A percentile compares a stretch with the other conserved stretches of the same genome.
phyloP scores from a whole-genome alignment of 305 asterid genomes.

The Euphrasia arctica region DNA sequence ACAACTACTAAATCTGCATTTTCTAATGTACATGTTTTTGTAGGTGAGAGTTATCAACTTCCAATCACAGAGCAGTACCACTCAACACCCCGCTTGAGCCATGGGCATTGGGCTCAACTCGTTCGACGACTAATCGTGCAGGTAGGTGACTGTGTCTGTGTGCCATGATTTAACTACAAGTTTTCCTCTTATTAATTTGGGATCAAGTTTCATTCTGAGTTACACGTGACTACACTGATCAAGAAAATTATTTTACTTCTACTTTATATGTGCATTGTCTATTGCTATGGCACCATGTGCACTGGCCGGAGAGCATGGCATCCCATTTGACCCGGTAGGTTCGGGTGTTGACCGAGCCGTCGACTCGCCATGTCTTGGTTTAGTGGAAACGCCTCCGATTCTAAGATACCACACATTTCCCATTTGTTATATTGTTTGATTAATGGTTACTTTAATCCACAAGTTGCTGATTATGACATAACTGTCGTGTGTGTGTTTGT shows the following conservation, averaged over 20 bases:
- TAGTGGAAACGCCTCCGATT: neutral
- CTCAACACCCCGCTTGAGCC: slow-evolving; percentile 43
- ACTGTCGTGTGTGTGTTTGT: neutral
- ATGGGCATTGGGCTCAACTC: slow-evolving; percentile 27
- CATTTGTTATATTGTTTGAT: neutral
- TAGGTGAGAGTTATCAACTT: slow-evolving; percentile 9
- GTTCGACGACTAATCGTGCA: slow-evolving; percentile 16
- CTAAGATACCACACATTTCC: neutral
- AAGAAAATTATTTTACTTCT: slow-evolving; percentile 38
- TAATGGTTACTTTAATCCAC: neutral
- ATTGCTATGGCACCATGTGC: neutral
- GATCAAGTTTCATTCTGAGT: slow-evolving; percentile 22
- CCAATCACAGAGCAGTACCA: slow-evolving; percentile 44
- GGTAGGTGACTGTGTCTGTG: slow-evolving; percentile 31
- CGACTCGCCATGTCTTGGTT: neutral
- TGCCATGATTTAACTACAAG: slow-evolving; percentile 21
- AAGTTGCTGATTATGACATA: neutral
- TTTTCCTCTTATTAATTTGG: slow-evolving; percentile 14
- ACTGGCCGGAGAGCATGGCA: too few species aligned
- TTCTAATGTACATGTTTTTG: slow-evolving; percentile 10
- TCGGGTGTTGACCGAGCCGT: too few species aligned
- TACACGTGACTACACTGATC: slow-evolving; percentile 34
- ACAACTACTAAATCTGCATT: slow-evolving; percentile 47
- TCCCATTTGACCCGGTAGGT: too few species aligned
- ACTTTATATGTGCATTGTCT: neutral